Base-by-base conservation (phyloP, 257 asterid genomes). In the Gentiana dahurica region DNA sequence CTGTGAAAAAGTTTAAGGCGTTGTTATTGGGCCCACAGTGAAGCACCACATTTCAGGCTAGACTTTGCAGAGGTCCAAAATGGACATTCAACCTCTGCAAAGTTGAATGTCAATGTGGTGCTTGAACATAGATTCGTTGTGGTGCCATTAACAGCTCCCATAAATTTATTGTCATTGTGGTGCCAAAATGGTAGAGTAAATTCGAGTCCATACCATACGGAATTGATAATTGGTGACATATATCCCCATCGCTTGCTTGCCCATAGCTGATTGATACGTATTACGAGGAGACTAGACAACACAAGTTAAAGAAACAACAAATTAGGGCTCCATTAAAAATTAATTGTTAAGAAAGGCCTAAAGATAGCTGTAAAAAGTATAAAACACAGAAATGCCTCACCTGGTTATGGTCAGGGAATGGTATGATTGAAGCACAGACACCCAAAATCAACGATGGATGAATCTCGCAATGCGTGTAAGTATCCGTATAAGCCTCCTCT, bases 331-430 rank as follows among this genome's bases (percentile, higher is more conserved):
- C 33, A 10, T 52, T 45, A 48, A 35, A 34, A 32, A 36, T 36
- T n/a, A 4, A 12, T 33, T 32, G 57, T 33, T 35, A 45, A n/a
- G 13, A 60, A 24, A 49, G 32, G 34, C 34, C 47, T 12, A 3
- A 3, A 12, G 2, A 34, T 3, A 33, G 41, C 8, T 12, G 54
- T 46, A 12, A 32, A 43, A 4, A 8, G n/a, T 52, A 24, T 24
- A 24, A 24, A 0, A 50, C 8, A 12, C n/a, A n/a, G 53, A 24
- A 35, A 35, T 37, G 34, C 49, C 5, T 55, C 63, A 91, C 98
- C 96, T 91, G 98, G 65, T 91, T 91, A 75, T 91, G 98, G 75
- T 91, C 98, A 8, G 98, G 98, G 71, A 91, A 91, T 34, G 98
- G 98, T 51, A 91, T 91, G 75, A 91, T 91, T 46, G 96, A 91